Evolutionary conservation across 129 eudicot genomes (phyloP).

Genomic region (Deinandra increscens): DNA sequence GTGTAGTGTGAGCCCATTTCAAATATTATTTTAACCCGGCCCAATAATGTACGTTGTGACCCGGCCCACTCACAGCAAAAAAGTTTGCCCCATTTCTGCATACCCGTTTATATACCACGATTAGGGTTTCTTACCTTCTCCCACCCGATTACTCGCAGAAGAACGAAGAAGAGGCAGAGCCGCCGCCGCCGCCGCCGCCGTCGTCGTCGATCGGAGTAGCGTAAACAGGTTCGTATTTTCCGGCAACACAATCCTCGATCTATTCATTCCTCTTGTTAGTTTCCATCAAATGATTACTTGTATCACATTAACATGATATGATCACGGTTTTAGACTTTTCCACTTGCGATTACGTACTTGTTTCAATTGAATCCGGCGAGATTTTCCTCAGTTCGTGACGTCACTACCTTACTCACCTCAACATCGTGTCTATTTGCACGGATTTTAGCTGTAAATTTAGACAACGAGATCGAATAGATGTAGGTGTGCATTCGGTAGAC

Average conservation of each 20-base stretch:
- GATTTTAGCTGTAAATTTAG: neutral
- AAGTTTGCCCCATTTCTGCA: neutral
- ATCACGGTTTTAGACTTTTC: neutral
- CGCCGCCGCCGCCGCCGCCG: conserved; percentile 27
- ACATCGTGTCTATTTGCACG: neutral
- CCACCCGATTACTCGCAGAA: conserved; percentile 21
- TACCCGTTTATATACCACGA: conserved; percentile 13
- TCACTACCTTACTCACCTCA: neutral
- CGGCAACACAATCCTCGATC: too few species aligned
- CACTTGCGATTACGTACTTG: neutral
- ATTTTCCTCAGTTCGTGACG: neutral
- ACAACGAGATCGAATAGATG: neutral
- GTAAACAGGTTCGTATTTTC: conserved; percentile 3
- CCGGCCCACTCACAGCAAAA: neutral
- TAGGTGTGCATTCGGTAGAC: neutral
- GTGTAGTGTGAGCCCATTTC: neutral
- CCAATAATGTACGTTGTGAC: too few species aligned
- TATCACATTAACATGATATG: neutral
- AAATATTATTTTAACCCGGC: neutral
- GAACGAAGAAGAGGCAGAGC: conserved; percentile 9
- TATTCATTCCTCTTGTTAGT: neutral
- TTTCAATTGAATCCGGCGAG: neutral
- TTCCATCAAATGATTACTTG: neutral
- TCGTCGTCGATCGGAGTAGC: conserved; percentile 33
- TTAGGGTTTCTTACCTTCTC: conserved; percentile 25